Base-by-base conservation (phyloP, 2,329 filamentous ascomycete genomes). In the Curvularia hawaiiensis region DNA sequence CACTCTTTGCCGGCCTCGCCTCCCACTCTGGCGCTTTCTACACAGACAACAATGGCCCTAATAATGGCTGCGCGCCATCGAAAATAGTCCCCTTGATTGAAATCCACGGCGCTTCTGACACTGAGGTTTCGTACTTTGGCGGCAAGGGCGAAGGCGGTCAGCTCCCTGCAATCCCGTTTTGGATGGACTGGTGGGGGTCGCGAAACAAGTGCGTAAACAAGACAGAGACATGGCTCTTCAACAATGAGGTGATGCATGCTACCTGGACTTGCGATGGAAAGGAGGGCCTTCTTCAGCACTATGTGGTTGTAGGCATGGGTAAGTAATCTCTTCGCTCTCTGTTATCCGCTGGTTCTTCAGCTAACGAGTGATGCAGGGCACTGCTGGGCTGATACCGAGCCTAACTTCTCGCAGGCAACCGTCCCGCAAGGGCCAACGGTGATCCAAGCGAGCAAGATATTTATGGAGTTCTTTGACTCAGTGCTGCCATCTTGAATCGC, bases 41-140 rank as follows among this genome's bases (percentile, higher is more conserved):
- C 60, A 80, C 77, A 1, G 77, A 80, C 28, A 44, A 66, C 26
- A 73, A 78, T 62, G 66, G 75, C 18, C 75, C 78, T 2, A 57
- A 64, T 16, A 67, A 74, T 14, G 72, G 80, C n/a, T 83, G 79
- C 69, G 67, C 60, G 3, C 74, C 79, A 70, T 22, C 75, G 72
- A 45, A 61, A 51, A 26, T 47, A 0, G 56, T 83, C 3, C 81
- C 82, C 1, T 73, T 85, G 10, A 67, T 84, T 9, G 79, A 82
- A 41, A 79, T 84, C 51, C 83, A 85, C 64, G 82, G 82, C n/a
- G 77, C 75, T 2, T 73, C 62, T 2, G 83, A 85, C 64, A 71
- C 60, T 3, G 81, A 76, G 0, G 82, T 84, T 33, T 61, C 69
- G 0, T 84, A 83, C 57, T 56, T 66, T 2, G 82, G 82, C 1